Conservation (phyloP, 352 stramenopile species). For the Globisporangium irregulare region DNA sequence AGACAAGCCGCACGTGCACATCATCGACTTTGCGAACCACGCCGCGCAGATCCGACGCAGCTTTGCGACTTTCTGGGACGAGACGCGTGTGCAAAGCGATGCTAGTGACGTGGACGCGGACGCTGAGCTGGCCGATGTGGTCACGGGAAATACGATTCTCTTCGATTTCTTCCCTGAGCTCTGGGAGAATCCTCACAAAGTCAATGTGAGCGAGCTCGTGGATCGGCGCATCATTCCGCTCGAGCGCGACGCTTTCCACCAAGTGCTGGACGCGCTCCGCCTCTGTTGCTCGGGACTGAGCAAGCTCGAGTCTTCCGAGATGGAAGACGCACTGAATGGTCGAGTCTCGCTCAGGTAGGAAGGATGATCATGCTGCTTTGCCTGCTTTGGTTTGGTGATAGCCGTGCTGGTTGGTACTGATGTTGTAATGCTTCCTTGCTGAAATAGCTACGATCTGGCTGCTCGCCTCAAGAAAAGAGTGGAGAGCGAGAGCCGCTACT, state of each 20-base stretch:
- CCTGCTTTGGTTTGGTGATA: not conserved
- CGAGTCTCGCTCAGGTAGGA: conserved; percentile 37
- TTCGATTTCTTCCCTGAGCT: conserved; percentile 44
- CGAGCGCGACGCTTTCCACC: conserved; percentile 55
- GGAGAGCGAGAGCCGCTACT: conserved; percentile 21
- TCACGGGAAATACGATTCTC: conserved; percentile 35
- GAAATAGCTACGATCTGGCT: conserved; percentile 30
- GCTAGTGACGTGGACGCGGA: conserved; percentile 25
- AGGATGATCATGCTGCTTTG: not conserved
- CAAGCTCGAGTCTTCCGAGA: conserved; percentile 21
- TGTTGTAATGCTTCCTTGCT: conserved; percentile 1
- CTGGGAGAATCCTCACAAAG: conserved; percentile 6
- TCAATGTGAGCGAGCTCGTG: conserved; percentile 22
- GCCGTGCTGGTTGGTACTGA: not conserved
- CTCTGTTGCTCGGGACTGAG: conserved; percentile 25
- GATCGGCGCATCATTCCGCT: conserved; percentile 29
- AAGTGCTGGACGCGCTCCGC: conserved; percentile 47
- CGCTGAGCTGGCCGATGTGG: conserved; percentile 29
- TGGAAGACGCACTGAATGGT: conserved; percentile 10
- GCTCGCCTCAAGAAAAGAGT: conserved; percentile 43
- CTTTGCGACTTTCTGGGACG: conserved; percentile 51
- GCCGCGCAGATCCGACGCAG: conserved; percentile 55
- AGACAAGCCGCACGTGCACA: conserved; percentile 41
- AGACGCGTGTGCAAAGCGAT: conserved; percentile 25
- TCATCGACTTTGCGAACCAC: conserved; percentile 79